phyloP scores from a whole-genome alignment of 1,139 yeast species.

The Yamadazyma jaroonii region DNA sequence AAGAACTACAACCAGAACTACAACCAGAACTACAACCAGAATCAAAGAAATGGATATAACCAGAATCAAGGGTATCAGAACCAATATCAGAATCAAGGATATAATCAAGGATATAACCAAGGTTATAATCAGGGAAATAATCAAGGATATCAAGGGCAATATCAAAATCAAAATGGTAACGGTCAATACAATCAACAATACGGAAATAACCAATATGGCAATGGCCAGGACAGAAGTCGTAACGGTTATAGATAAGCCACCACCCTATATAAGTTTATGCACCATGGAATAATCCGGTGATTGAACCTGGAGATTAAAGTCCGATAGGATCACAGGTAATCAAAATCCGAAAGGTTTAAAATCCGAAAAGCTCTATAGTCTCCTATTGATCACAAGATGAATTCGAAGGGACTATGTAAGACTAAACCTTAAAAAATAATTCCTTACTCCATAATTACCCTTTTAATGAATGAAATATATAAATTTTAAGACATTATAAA shows the following conservation, averaged over 20 bases:
- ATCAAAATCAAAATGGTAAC: conserved; percentile 4
- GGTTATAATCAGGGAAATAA: conserved; percentile 9
- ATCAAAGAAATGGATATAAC: not conserved
- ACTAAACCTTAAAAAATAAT: no score
- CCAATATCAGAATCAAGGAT: conserved; percentile 8
- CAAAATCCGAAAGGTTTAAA: not conserved
- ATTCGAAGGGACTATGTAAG: no score
- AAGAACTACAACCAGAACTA: conserved; percentile 9
- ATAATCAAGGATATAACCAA: conserved; percentile 10
- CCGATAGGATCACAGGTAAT: not conserved
- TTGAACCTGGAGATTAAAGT: not conserved
- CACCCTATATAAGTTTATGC: no score
- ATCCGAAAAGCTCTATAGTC: not conserved
- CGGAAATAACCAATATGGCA: conserved; percentile 12
- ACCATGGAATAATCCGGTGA: not conserved
- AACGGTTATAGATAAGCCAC: conserved; percentile 19
- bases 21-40: conserved; percentile 9
- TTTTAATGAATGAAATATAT: no score
- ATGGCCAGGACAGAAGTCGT: conserved; percentile 8
- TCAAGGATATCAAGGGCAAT: conserved; percentile 5
- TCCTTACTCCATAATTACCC: no score
- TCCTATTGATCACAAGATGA: not conserved
- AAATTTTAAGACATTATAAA: not conserved
- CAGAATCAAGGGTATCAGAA: conserved; percentile 1
- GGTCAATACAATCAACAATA: conserved; percentile 14